phyloP scores from a whole-genome alignment of 2,329 filamentous ascomycete species.

The Zymoseptoria brevis region DNA sequence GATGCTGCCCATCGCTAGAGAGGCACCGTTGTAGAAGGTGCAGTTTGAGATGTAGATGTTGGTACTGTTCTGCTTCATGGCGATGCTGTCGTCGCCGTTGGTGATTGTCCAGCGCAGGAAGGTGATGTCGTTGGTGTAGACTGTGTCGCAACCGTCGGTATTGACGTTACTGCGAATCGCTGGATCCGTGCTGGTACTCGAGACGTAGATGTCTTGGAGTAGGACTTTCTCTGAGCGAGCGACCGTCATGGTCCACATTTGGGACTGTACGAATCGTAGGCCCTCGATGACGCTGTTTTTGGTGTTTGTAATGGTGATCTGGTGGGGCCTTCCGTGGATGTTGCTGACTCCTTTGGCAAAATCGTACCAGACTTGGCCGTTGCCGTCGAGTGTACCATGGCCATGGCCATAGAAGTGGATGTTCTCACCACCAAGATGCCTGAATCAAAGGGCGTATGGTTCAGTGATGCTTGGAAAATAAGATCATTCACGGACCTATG shows the following conservation, averaged over 20 bases:
- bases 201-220: slow-evolving; percentile 46
- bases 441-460: too few species aligned
- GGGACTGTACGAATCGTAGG: slow-evolving; percentile 47
- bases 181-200: slow-evolving; percentile 44
- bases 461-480: too few species aligned
- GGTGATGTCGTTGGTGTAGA: slow-evolving; percentile 46
- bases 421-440: slow-evolving; percentile 45
- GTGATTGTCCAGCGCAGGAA: slow-evolving; percentile 45
- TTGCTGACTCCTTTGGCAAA: slow-evolving; percentile 35
- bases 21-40: slow-evolving; percentile 43
- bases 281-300: slow-evolving; percentile 43
- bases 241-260: slow-evolving; percentile 53
- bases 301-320: slow-evolving; percentile 44
- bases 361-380: slow-evolving; percentile 54
- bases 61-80: slow-evolving; percentile 49
- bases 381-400: slow-evolving; percentile 49
- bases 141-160: slow-evolving; percentile 48
- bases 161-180: slow-evolving; percentile 25
- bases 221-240: slow-evolving; percentile 42
- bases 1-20: slow-evolving; percentile 52
- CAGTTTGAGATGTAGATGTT: slow-evolving; percentile 46
- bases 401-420: slow-evolving; percentile 45
- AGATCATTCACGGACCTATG: too few species aligned
- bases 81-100: slow-evolving; percentile 49
- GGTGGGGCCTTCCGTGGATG: slow-evolving; percentile 43